A percentile compares a stretch with the other conserved stretches of the same genome.
phyloP scores from a whole-genome alignment of 1,139 yeast species.

The Zygosaccharomyces sapae region DNA sequence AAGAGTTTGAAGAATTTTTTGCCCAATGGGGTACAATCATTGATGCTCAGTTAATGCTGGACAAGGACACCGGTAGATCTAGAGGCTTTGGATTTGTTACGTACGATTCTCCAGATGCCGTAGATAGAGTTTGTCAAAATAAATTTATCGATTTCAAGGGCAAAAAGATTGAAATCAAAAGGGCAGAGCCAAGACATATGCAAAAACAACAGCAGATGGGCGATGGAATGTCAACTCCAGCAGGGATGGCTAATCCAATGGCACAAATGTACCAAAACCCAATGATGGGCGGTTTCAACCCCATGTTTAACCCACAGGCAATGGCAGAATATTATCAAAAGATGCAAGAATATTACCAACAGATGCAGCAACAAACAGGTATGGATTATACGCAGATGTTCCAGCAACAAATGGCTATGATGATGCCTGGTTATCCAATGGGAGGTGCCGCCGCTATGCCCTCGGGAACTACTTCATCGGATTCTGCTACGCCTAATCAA shows the following conservation, averaged over 20 bases:
- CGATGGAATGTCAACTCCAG: constrained; percentile 11
- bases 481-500: constrained; percentile 28
- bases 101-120: constrained; percentile 93
- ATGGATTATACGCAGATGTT: constrained; percentile 38
- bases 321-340: constrained; percentile 86
- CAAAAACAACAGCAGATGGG: constrained; percentile 42
- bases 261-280: constrained; percentile 34
- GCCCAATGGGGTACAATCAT: constrained; percentile 88
- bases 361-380: constrained; percentile 50
- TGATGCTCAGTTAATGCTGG: constrained; percentile 97
- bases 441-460: constrained; percentile 32
- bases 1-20: constrained; percentile 83
- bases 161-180: constrained; percentile 88
- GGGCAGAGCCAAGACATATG: constrained; percentile 91
- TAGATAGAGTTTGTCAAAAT: constrained; percentile 82
- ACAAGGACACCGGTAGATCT: constrained; percentile 95
- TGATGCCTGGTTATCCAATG: constrained; percentile 54
- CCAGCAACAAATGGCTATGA: constrained; percentile 46
- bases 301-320: constrained; percentile 77
- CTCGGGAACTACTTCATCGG: constrained; percentile 28
- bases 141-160: constrained; percentile 82
- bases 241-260: constrained; percentile 20
- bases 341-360: constrained; percentile 74
- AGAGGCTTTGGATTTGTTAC: constrained; percentile 98
- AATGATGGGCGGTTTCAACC: constrained; percentile 55